Conservation (phyloP, 2,329 filamentous ascomycete genomes). For the Elsinoe australis region DNA sequence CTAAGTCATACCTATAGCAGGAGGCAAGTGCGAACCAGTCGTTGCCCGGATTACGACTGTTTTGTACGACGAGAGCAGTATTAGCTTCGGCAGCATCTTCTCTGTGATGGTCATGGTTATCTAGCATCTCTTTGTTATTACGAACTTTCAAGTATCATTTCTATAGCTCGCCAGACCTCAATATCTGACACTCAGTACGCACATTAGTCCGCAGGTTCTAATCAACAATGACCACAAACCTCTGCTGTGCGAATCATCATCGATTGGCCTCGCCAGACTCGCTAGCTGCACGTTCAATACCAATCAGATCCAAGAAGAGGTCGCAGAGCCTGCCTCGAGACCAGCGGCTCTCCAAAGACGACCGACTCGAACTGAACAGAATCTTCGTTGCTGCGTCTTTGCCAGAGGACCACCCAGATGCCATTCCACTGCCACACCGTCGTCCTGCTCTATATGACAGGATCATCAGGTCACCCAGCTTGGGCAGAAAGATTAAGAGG, state of each 20-base stretch:
- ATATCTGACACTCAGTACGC: too few species aligned
- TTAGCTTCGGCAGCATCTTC: too few species aligned
- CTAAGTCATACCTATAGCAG: too few species aligned
- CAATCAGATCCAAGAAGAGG: background rate
- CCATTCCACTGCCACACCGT: conserved; percentile 22
- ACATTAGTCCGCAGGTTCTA: too few species aligned
- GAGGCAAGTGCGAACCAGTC: too few species aligned
- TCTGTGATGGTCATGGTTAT: too few species aligned
- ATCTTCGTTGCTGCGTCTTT: conserved; percentile 27
- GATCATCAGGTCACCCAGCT: conserved; percentile 25
- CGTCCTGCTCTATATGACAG: conserved; percentile 18
- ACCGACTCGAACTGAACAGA: conserved; percentile 20
- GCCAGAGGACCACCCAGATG: conserved; percentile 29
- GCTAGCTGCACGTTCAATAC: conserved; percentile 5
- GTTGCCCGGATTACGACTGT: too few species aligned
- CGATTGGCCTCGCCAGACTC: conserved; percentile 16
- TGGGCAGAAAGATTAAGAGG: conserved; percentile 23
- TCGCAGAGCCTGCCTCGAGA: background rate
- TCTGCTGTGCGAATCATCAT: conserved; percentile 17
- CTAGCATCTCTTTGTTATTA: too few species aligned
- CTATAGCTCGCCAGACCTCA: too few species aligned
- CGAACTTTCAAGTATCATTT: too few species aligned
- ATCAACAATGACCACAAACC: conserved; percentile 16
- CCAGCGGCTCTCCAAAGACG: background rate
- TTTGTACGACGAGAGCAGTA: too few species aligned